phyloP scores from a whole-genome alignment of 768 basidiomycete species.

The Pulveroboletus sp. region DNA sequence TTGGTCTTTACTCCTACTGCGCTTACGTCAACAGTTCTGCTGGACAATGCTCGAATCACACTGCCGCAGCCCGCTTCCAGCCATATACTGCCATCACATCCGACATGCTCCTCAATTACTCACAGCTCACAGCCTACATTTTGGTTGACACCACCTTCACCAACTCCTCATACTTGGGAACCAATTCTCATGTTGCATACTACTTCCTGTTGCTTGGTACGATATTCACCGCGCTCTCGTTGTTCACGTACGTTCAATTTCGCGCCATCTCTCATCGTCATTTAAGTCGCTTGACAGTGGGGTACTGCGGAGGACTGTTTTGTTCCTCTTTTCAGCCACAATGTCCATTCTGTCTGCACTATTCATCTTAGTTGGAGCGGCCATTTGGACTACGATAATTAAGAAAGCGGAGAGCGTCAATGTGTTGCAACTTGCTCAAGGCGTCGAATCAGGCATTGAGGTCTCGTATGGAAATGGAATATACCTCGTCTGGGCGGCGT shows the following conservation, averaged over 20 bases:
- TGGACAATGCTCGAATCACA: conserved; percentile 62
- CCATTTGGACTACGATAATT: conserved; percentile 75
- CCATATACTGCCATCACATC: conserved; percentile 61
- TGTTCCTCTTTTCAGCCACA: conserved; percentile 64
- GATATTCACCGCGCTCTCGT: conserved; percentile 57
- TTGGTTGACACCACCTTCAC: conserved; percentile 50
- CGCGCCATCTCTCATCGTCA: background rate
- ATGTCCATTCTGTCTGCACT: conserved; percentile 57
- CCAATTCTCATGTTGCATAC: conserved; percentile 64
- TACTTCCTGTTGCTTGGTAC: conserved; percentile 73
- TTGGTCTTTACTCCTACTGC: conserved; percentile 80
- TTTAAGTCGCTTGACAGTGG: conserved; percentile 43
- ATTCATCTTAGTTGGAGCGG: conserved; percentile 62
- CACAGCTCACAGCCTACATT: conserved; percentile 48
- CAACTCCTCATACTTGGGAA: conserved; percentile 58
- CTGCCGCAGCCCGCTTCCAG: conserved; percentile 52
- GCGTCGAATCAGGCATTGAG: conserved; percentile 53
- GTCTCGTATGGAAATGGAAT: conserved; percentile 60
- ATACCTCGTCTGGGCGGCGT: conserved; percentile 70
- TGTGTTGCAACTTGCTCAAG: conserved; percentile 37
- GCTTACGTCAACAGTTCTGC: conserved; percentile 56
- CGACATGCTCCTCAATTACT: conserved; percentile 67
- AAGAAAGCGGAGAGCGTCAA: conserved; percentile 61
- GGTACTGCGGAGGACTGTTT: conserved; percentile 54
- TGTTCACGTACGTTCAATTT: conserved; percentile 52